Evolutionary conservation across 2,329 filamentous ascomycete genomes (phyloP), one percentile per base, ranked within the genome.

Genomic region (Xylariaceae sp.): DNA sequence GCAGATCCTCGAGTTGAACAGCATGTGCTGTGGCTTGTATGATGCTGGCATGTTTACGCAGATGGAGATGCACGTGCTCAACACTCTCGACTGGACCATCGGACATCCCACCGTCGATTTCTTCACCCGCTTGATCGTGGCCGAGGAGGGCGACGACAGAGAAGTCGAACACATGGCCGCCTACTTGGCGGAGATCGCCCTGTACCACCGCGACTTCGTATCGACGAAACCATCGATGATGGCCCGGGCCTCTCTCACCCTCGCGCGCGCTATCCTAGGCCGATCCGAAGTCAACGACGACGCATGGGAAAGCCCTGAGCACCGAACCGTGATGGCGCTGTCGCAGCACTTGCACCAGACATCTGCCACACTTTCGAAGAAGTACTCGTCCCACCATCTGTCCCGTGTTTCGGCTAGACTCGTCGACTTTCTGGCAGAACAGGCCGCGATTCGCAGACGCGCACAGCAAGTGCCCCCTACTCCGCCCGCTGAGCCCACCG

Each of bases 41-140:
- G 94, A 99, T 70, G 92, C 96, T 53, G 93, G 96, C 78, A 99
- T 99, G 94, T 99, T 99, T 78, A 93, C 92, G 9, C 94, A 99
- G 76, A 99, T 99, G 94, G 94, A 99, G 79, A 97, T 95, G 92
- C 94, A 99, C 75, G 93, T 99, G 44, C 83, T 99, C 68, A 95
- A 97, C 77, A 99, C 94, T 1, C 84, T 99, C 61, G 91, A 95
- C 73, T 99, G 94, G 94, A 86, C 88, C 66, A 89, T 99, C 67
- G 94, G 94, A 57, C 93, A 97, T 77, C 92, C 94, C 1, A 97
- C 94, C 34, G 90, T 97, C 66, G 93, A 97, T 75, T 90, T 88
- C 73, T 99, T 97, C 77, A 83, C 95, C 51, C 89, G 96, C 72
- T 79, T 97, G 62, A 91, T 93, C 63, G 84, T 95, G 45, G 84